Evolutionary conservation across 106 monocot genomes (phyloP).

Genomic region (Posidonia australis): DNA sequence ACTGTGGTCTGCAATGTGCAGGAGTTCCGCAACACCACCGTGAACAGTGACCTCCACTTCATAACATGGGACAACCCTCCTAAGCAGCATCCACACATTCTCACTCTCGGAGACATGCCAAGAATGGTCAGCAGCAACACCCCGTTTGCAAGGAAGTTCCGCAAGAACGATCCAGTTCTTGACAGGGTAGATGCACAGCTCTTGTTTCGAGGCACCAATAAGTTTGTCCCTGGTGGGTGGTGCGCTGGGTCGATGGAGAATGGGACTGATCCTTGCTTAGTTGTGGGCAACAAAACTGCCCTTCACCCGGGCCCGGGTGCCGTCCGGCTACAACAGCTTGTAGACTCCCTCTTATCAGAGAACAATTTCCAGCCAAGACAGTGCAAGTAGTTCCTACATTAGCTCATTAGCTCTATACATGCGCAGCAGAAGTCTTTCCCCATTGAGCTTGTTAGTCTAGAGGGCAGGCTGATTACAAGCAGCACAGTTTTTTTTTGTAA

Average conservation of each 20-base stretch:
- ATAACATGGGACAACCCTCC: conserved; percentile 94
- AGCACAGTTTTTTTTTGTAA: no score
- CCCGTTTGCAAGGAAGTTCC: conserved; percentile 31
- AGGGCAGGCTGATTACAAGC: no score
- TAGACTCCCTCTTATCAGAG: conserved; percentile 33
- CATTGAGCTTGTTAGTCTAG: no score
- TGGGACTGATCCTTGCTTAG: conserved; percentile 43
- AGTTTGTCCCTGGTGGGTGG: conserved; percentile 69
- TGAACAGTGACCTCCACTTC: conserved; percentile 82
- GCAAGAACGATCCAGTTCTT: conserved; percentile 28
- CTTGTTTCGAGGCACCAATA: conserved; percentile 31
- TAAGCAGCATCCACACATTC: conserved; percentile 80
- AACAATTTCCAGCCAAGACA: conserved; percentile 47
- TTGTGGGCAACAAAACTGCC: conserved; percentile 31
- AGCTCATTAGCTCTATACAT: no score
- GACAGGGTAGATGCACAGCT: conserved; percentile 60
- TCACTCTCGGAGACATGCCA: conserved; percentile 44
- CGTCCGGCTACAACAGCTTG: conserved; percentile 36
- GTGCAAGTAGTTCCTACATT: conserved; percentile 27
- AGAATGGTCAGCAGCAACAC: conserved; percentile 60
- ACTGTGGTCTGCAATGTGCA: conserved; percentile 80
- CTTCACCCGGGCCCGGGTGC: conserved; percentile 65
- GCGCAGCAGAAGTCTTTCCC: no score
- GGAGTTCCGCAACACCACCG: conserved; percentile 77
- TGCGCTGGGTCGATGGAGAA: conserved; percentile 31